Evolutionary conservation across 2,329 filamentous ascomycete genomes (phyloP), one percentile per base, ranked within the genome.

Genomic region (Orbilia quercus): DNA sequence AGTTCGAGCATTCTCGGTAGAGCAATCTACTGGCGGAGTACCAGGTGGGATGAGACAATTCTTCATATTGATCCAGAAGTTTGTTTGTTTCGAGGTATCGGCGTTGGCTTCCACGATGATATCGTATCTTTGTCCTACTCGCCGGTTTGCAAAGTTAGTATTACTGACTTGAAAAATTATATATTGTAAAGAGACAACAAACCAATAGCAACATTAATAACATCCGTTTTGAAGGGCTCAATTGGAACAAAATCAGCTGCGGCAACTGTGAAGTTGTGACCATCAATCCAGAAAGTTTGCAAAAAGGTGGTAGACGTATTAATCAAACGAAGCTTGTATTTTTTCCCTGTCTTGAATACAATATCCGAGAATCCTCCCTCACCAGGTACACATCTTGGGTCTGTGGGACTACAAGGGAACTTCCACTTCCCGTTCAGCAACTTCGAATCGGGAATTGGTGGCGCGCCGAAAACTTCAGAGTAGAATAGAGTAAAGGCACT

Each of bases 201-300:
- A 44, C 85, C 85, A 47, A 89, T 82, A 34, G 84, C 87, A 11
- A 90, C 81, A 2, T 84, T 87, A 16, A 90, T 82, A 1, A 87
- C 83, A 2, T 85, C 82, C 0, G 88, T 88, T 2, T 85, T 82
- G 78, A 90, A 91, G 0, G 89, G 88, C 75, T 86, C 78, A 34
- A 90, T 81, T 1, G 84, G 82, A 2, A 89, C 85, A 64, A 88
- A 88, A 78, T 90, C 88, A 76, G 86, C 86, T 18, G 87, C 83
- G 59, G 90, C 87, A 63, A 90, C 86, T 0, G 83, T 88, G 80
- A 90, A 81, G 18, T 80, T 85, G 79, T 90, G 88, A 1, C 83
- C 84, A 85, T 89, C 77, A 81, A 89, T 83, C 28, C 79, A 81
- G 78, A 82, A 82, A 63, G 76, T 80, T 63, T 69, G 79, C 58